These are phyloP conservation scores for Argentina anserina DNA, from an alignment of 306 rosid species.

Conservation along the genomic window DNA sequence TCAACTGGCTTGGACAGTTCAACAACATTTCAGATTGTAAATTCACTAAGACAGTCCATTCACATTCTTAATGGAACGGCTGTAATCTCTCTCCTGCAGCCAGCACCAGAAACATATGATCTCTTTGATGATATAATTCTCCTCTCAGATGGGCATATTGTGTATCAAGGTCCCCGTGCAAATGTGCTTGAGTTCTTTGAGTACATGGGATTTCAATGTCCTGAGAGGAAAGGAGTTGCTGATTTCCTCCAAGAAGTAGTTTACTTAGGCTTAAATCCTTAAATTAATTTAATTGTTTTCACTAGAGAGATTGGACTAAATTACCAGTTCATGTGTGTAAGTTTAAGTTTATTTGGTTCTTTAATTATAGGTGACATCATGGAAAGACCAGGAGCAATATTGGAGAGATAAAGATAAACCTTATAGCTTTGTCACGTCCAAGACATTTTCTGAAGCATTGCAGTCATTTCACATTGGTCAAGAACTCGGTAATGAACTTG, in stretches of 20 bases:
- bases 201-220: conserved; percentile 43
- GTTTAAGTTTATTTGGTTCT: too few relatives aligned
- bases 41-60: conserved; percentile 43
- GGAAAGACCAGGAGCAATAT: conserved; percentile 47
- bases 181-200: conserved; percentile 43
- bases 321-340: neutral
- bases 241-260: conserved; percentile 47
- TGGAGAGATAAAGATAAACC: conserved; percentile 32
- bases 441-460: conserved; percentile 41
- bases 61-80: conserved; percentile 49
- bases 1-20: conserved; percentile 52
- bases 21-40: conserved; percentile 50
- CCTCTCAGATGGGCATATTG: conserved; percentile 44
- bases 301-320: neutral
- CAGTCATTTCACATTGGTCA: conserved; percentile 41
- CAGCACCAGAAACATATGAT: conserved; percentile 49
- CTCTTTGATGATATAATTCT: conserved; percentile 46
- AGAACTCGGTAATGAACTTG: conserved; percentile 39
- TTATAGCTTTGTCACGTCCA: conserved; percentile 25
- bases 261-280: neutral
- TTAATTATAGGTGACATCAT: conserved; percentile 38
- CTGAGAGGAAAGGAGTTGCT: conserved; percentile 50
- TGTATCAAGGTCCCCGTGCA: conserved; percentile 44
- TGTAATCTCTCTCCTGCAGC: conserved; percentile 48
- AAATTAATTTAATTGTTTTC: neutral